Evolutionary conservation across 495 filamentous ascomycete genomes (phyloP), one percentile per base, ranked within the genome.

Genomic region (Aspergillus panamensis): DNA sequence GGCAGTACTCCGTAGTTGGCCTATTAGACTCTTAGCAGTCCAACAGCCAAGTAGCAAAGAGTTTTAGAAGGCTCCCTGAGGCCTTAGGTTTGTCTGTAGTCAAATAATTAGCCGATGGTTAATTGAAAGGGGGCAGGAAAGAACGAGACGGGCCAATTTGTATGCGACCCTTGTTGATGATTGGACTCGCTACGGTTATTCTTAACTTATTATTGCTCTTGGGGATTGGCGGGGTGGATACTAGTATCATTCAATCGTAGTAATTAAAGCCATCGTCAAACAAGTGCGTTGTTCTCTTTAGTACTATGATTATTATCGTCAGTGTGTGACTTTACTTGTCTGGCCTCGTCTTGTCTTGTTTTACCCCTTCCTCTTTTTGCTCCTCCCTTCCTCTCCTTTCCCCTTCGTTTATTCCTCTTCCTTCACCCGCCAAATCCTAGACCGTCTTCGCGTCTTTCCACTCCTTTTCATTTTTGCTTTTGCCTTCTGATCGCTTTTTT

Each of bases 391-490:
- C 19, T 16, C 29, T 25, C 5, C 30, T 16, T 25, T 32, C 35
- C 47, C 44, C 33, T 32, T 47, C 45, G 39, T 40, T 35, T 35
- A 48, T n/a, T 32, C 35, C 42, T 45, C 16, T 20, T n/a, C 40
- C 17, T 44, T 16, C 42, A 4, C 16, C 19, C 16, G 1, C 42
- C 17, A 9, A 30, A 10, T 44, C 42, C 45, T 30, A 47, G 35
- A 53, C 50, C 43, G 32, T 33, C 33, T 54, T 59, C 39, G 57
- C 53, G 59, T 53, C 53, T 35, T 61, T 57, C 20, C 53, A 32
- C 53, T 61, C 53, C 30, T 61, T 61, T 51, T 53, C 52, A 21
- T 45, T 45, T 8, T 20, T 45, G 42, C 3, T 45, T 45, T 20
- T 40, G 1, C 37, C 9, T 16, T 20, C 44, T 48, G 19, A 14